Base-by-base conservation (phyloP, 768 basidiomycete genomes). In the Pulveroboletus ravenelii region DNA sequence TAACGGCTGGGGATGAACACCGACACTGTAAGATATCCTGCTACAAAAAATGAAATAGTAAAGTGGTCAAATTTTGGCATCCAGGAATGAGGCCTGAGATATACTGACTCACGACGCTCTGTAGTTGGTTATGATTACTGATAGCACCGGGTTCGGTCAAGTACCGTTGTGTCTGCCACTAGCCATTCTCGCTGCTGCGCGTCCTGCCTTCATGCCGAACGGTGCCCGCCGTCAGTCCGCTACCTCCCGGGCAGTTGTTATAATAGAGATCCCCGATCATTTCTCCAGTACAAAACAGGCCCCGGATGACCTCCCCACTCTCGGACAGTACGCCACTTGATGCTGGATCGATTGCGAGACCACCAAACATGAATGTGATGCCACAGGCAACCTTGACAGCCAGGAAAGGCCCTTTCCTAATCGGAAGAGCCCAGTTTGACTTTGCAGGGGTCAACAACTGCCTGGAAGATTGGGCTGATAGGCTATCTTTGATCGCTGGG, bases 291-390 rank as follows among this genome's bases (percentile, higher is more conserved):
- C 80, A 83, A 62, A 80, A 85, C 35, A 87, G 60, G 2, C 85
- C 82, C 8, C 57, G 62, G 32, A 87, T 81, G 10, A 63, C 58
- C 14, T 62, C 57, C 10, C 72, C 73, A 1, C 66, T 73, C 43
- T 61, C 57, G 0, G 72, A 74, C 1, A 84, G 42, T 6, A 86
- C 82, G 1, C 64, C 75, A 10, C 78, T 74, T 0, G 78, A 81
- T 14, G 69, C 58, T 0, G 81, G 74, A 56, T 85, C 76, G 53
- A 87, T 78, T 0, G 75, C 78, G 3, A 87, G 62, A 1, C 85
- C 85, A 0, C 85, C 84, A 68, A 85, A 87, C 2, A 83, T 87
- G 68, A 85, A 87, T 1, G 85, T 86, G 47, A 85, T 77, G 6
- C 84, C 85, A 66, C 84, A 85, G 0, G 78, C 70, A 8, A 87